Base-by-base conservation (phyloP, 2,329 filamentous ascomycete species). In the Hypocrella siamensis region DNA sequence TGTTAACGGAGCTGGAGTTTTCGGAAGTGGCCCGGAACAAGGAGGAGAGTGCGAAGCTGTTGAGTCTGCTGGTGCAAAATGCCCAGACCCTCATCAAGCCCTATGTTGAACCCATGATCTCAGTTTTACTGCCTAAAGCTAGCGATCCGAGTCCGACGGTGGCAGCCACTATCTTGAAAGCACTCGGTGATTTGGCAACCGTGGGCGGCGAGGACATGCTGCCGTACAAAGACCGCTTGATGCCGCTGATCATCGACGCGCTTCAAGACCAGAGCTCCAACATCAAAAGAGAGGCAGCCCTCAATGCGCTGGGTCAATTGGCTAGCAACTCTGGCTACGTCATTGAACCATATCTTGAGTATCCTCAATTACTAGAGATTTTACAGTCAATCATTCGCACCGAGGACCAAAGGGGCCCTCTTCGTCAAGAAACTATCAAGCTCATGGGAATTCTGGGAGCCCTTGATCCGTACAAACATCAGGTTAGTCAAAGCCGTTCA, bases 281-380 rank as follows among this genome's bases (percentile, higher is more conserved):
- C 29, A 67, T 75, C 28, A 96, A 96, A 57, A 76, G 90, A 34
- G 86, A 93, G 53, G 83, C 92, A 5, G 88, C 90, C 3, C 64
- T 98, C 19, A 81, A 82, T 42, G 90, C 90, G 0, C 66, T 98
- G 1, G 88, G 88, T 15, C 86, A 96, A 49, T 62, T 98, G 33
- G 85, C 90, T 5, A 93, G 85, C 48, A 96, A 93, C 54, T 90
- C 86, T 10, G 90, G 92, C 43, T 98, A 98, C 57, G 92, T 98
- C 32, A 96, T 98, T 37, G 76, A 86, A 34, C 92, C 92, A 1
- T 98, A 98, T 46, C 67, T 88, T 30, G 86, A 98, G 38, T 93
- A 96, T 45, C 90, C 92, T 0, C 79, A 94, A 48, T 70, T 98
- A 7, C 74, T 98, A 30, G 85, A 90, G 38, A 81, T 96, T 18